Percentiles rank a stretch among this genome's conserved stretches.
These are phyloP conservation scores for Xylona heveae DNA, from an alignment of 495 filamentous ascomycete genomes.

Conservation along the genomic window DNA sequence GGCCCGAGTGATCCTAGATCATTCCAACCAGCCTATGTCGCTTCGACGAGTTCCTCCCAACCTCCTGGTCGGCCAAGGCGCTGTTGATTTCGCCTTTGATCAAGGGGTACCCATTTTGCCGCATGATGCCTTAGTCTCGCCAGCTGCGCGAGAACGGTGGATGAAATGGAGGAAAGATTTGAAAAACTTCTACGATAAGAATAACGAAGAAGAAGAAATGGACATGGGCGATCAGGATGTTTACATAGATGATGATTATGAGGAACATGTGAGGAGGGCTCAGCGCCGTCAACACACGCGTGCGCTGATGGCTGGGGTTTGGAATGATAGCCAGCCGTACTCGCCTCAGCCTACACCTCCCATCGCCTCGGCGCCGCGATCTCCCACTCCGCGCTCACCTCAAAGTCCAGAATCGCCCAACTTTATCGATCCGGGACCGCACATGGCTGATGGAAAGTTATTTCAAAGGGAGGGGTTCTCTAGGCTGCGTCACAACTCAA, in stretches of 20 bases:
- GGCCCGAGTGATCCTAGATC: slow-evolving; percentile 62
- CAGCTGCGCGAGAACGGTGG: slow-evolving; percentile 51
- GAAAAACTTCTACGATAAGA: slow-evolving; percentile 23
- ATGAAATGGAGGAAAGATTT: slow-evolving; percentile 59
- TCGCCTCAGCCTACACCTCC: no score
- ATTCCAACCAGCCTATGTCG: slow-evolving; percentile 46
- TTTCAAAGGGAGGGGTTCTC: no score
- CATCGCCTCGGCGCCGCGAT: no score
- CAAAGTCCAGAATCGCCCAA: no score
- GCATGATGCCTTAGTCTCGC: slow-evolving; percentile 54
- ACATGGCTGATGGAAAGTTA: no score
- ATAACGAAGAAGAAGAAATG: neutral
- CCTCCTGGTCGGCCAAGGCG: slow-evolving; percentile 67
- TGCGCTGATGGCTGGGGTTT: slow-evolving; percentile 33
- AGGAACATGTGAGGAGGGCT: no score
- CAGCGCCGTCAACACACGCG: no score
- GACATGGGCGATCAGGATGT: neutral
- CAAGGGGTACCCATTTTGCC: slow-evolving; percentile 46
- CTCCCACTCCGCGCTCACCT: no score
- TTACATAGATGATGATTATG: slow-evolving; percentile 1
- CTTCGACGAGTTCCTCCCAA: slow-evolving; percentile 83
- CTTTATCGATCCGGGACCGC: no score
- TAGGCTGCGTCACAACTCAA: no score
- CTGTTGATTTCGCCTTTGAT: slow-evolving; percentile 63
- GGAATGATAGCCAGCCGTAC: slow-evolving; percentile 37